Evolutionary conservation across 2,329 filamentous ascomycete genomes (phyloP), one percentile per base, ranked within the genome.

Genomic region (Aciculosporium take): DNA sequence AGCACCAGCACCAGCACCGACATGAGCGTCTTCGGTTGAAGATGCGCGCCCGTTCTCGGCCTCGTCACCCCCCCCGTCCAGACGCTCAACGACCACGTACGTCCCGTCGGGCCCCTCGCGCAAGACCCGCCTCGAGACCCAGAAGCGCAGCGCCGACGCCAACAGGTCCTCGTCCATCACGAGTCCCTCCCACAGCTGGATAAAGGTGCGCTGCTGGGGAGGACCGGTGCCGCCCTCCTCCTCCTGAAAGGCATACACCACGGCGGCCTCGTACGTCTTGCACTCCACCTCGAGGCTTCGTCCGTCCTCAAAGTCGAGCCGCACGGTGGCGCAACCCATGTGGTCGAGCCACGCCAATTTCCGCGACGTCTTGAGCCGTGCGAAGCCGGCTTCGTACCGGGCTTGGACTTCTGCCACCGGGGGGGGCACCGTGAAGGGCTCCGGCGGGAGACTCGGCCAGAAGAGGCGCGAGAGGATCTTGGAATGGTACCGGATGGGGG

Each of bases 381-480:
- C 80, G 54, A 94, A 96, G 12, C 80, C 80, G 5, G 68, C 59
- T 43, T 81, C 79, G 58, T 94, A 96, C 37, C 65, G 69, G 38
- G 72, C 63, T 56, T 93, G 84, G 24, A 84, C 64, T 4, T 69
- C 60, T 2, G 58, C 56, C 34, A 86, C 72, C 2, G 68, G 64
- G 0, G 59, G 45, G 1, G 84, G 84, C 3, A 87, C 65, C 18
- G 64, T 57, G 55, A 87, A 87, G 3, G 68, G 66, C 43, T 85
- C 81, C 45, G 79, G 73, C 38, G 83, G 75, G 18, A 94, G 67
- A 8, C 79, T 73, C 0, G 91, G 91, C 91, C 91, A 98, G 67
- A 93, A 98, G 46, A 94, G 78, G 18, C 87, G 77, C 1, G 88
- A 95, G 5, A 96, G 68, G 39, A 96, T 89, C 56, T 91, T 88